A percentile compares a stretch with the other conserved stretches of the same genome.
Conservation (phyloP, 495 filamentous ascomycete genomes). For the Trichoderma erinaceum region DNA sequence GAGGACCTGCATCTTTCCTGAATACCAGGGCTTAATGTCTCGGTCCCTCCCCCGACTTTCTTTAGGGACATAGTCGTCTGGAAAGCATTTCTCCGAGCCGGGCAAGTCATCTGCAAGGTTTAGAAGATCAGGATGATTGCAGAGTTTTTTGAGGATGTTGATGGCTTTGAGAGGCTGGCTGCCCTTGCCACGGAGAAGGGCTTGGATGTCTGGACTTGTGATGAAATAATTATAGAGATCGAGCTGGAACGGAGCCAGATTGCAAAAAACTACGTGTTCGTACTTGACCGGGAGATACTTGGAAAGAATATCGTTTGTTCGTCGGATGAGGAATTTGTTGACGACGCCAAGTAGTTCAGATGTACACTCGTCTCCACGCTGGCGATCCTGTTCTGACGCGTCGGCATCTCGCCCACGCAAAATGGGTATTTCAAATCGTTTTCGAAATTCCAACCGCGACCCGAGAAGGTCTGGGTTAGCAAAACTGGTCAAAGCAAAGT, state of each 20-base stretch:
- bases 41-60: constrained; percentile 83
- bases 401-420: constrained; percentile 86
- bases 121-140: constrained; percentile 95
- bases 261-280: constrained; percentile 99
- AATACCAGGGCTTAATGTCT: constrained; percentile 93
- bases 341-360: constrained; percentile 75
- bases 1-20: constrained; percentile 96
- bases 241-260: constrained; percentile 84
- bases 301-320: constrained; percentile 95
- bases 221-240: constrained; percentile 96
- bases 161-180: constrained; percentile 96
- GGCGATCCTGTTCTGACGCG: constrained; percentile 73
- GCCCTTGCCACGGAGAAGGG: constrained; percentile 85
- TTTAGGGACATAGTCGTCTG: constrained; percentile 82
- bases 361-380: constrained; percentile 79
- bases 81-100: constrained; percentile 75
- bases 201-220: constrained; percentile 89
- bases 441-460: constrained; percentile 85
- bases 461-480: constrained; percentile 92
- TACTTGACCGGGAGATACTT: constrained; percentile 99
- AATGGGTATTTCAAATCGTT: constrained; percentile 90
- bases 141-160: constrained; percentile 93
- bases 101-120: constrained; percentile 79
- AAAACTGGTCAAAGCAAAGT: constrained; percentile 93
- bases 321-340: constrained; percentile 98